Conservation (phyloP, 495 filamentous ascomycete species). For the Rhypophila decipiens region DNA sequence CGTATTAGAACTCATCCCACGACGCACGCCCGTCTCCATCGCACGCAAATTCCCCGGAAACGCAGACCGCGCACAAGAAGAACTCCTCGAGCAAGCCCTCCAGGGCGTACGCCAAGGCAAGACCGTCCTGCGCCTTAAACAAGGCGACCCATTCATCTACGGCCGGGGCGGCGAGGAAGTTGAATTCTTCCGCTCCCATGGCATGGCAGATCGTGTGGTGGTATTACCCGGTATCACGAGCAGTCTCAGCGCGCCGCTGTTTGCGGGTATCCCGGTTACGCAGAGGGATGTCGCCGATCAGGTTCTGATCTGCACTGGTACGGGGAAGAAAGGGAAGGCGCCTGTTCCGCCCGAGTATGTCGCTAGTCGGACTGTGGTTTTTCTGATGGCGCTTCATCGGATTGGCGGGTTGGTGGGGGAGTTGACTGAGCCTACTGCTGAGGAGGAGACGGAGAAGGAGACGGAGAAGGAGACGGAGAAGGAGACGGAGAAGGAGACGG, state of each 20-base stretch:
- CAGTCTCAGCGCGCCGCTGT: slow-evolving; percentile 78
- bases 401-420: slow-evolving; percentile 63
- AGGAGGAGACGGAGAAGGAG: slow-evolving; percentile 21
- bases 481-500: neutral
- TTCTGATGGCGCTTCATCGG: slow-evolving; percentile 91
- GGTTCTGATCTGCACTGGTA: slow-evolving; percentile 89
- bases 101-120: slow-evolving; percentile 63
- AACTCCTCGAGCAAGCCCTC: slow-evolving; percentile 76
- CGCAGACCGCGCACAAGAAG: slow-evolving; percentile 86
- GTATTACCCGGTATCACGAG: slow-evolving; percentile 90
- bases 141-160: slow-evolving; percentile 95
- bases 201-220: slow-evolving; percentile 43
- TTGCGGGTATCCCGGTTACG: slow-evolving; percentile 80
- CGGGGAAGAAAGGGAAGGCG: slow-evolving; percentile 82
- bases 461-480: slow-evolving; percentile 23
- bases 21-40: slow-evolving; percentile 82
- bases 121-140: slow-evolving; percentile 83
- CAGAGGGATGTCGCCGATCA: slow-evolving; percentile 89
- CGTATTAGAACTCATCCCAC: slow-evolving; percentile 82
- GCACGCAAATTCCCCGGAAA: slow-evolving; percentile 97
- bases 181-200: slow-evolving; percentile 71
- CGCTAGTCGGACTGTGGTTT: slow-evolving; percentile 75
- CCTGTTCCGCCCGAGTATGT: slow-evolving; percentile 76
- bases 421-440: slow-evolving; percentile 41
- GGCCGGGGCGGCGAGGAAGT: slow-evolving; percentile 91